Evolutionary conservation across 495 filamentous ascomycete genomes (phyloP).

Genomic region (Daldinia grandis): DNA sequence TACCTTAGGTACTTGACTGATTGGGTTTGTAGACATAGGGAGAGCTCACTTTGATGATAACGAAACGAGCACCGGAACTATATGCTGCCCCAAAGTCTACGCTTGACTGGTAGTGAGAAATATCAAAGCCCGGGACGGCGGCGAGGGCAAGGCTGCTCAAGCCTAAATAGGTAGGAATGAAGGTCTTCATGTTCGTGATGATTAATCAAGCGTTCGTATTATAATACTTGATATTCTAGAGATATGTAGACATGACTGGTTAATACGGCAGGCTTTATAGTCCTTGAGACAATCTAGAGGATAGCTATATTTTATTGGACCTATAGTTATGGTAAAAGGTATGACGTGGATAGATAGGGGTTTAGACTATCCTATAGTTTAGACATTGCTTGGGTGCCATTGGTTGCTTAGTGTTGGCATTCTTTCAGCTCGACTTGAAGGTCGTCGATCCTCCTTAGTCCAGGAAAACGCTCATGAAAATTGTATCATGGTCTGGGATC

Average conservation of each 20-base stretch:
- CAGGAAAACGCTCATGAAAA: conserved; percentile 7
- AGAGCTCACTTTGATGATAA: conserved; percentile 70
- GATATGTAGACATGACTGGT: neutral
- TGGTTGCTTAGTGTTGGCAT: neutral
- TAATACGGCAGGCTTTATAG: conserved; percentile 3
- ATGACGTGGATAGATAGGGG: neutral
- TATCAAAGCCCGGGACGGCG: conserved; percentile 70
- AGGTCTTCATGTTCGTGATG: conserved; percentile 26
- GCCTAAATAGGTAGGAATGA: conserved; percentile 15
- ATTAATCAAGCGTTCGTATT: neutral
- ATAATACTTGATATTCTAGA: neutral
- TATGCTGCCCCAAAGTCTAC: conserved; percentile 68
- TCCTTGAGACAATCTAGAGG: neutral
- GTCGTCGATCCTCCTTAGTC: conserved; percentile 17
- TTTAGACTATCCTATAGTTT: neutral
- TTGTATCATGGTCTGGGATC: neutral
- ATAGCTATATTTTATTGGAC: neutral
- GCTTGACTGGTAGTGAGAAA: conserved; percentile 66
- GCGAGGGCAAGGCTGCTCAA: conserved; percentile 48
- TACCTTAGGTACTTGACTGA: too few relatives aligned
- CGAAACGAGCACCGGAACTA: conserved; percentile 66
- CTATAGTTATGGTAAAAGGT: neutral
- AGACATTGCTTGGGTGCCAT: neutral
- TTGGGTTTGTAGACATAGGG: neutral
- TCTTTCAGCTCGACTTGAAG: conserved; percentile 16